phyloP scores from a whole-genome alignment of 352 stramenopile genomes.

The Globisporangium lucens region DNA sequence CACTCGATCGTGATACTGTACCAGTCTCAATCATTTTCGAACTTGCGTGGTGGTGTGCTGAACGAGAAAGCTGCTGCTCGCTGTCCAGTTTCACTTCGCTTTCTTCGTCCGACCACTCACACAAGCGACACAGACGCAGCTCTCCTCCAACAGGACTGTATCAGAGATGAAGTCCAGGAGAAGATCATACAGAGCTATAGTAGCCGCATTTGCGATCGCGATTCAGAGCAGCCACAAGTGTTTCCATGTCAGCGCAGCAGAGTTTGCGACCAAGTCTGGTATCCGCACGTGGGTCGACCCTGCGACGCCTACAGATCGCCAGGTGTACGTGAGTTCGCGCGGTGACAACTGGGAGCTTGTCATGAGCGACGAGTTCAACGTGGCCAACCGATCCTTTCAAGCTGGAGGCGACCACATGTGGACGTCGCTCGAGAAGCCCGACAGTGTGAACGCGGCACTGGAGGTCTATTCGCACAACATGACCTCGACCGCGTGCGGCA shows the following conservation, averaged over 20 bases:
- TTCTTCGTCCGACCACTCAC: too few relatives aligned
- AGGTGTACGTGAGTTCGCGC: constrained; percentile 25
- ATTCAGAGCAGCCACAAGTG: neutral
- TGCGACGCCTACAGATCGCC: constrained; percentile 30
- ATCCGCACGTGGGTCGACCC: constrained; percentile 46
- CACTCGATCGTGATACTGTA: too few relatives aligned
- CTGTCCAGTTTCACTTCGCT: too few relatives aligned
- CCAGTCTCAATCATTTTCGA: too few relatives aligned
- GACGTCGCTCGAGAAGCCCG: constrained; percentile 29
- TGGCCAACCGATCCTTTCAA: constrained; percentile 58
- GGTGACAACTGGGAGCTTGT: constrained; percentile 60
- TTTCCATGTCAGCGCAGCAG: neutral
- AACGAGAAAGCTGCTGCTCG: too few relatives aligned
- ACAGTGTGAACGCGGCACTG: constrained; percentile 60
- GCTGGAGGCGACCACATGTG: constrained; percentile 58
- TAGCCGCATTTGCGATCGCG: neutral
- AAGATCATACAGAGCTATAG: neutral
- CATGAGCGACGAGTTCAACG: constrained; percentile 81
- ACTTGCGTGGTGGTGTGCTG: too few relatives aligned
- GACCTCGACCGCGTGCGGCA: constrained; percentile 42
- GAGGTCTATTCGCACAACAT: constrained; percentile 67
- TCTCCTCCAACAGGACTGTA: too few relatives aligned
- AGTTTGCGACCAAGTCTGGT: constrained; percentile 29
- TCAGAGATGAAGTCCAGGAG: neutral
- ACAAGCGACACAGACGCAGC: too few relatives aligned